Conservation (phyloP, 2,329 filamentous ascomycete genomes). For the Domatiomyces globalis region DNA sequence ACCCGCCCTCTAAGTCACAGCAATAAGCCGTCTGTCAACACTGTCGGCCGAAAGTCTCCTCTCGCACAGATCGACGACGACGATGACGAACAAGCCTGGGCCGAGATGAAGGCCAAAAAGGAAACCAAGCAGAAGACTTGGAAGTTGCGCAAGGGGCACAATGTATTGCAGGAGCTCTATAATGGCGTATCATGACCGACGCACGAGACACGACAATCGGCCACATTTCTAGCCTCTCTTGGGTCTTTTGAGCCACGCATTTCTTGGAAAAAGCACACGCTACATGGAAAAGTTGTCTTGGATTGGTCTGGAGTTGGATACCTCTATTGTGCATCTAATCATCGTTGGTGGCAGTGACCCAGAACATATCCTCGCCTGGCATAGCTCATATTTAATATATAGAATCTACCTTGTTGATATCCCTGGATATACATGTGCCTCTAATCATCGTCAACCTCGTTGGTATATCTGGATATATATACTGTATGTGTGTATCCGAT, state of each 20-base stretch:
- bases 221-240: not conserved
- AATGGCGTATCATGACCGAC: slow-evolving; percentile 8
- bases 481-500: too few relatives aligned
- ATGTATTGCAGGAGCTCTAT: slow-evolving; percentile 16
- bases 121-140: slow-evolving; percentile 36
- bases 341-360: not conserved
- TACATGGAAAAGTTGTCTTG: not conserved
- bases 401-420: not conserved
- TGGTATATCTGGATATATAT: too few relatives aligned
- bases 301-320: not conserved
- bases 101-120: slow-evolving; percentile 37
- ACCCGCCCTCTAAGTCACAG: slow-evolving; percentile 13
- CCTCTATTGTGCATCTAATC: not conserved
- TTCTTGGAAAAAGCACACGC: not conserved
- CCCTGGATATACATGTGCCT: too few relatives aligned
- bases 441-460: too few relatives aligned
- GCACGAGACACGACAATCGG: not conserved
- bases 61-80: slow-evolving; percentile 27
- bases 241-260: not conserved
- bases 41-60: slow-evolving; percentile 17
- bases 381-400: not conserved
- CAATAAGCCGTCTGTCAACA: slow-evolving; percentile 17
- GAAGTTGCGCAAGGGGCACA: slow-evolving; percentile 29
- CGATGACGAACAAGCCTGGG: slow-evolving; percentile 36
- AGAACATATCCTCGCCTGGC: not conserved